phyloP scores from a whole-genome alignment of 2,329 filamentous ascomycete genomes.

The Uncinocarpus reesii region DNA sequence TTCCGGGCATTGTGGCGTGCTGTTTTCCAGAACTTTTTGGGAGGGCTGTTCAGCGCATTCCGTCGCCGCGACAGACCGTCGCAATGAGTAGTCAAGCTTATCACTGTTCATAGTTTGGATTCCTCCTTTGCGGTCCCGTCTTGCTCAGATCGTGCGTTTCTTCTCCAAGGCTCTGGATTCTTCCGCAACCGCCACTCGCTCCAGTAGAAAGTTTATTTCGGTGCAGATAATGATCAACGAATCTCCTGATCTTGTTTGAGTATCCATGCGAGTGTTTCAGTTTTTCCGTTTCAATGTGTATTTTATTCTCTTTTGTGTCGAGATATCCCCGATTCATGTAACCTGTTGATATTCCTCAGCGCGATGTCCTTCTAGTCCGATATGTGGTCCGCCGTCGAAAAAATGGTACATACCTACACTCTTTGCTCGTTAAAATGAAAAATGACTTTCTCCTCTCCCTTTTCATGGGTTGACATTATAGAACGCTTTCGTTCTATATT shows the following conservation, averaged over 20 bases:
- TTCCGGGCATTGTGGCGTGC: conserved; percentile 33
- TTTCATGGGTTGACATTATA: neutral
- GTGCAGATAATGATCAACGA: conserved; percentile 5
- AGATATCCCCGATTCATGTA: conserved; percentile 9
- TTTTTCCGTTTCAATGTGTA: conserved; percentile 1
- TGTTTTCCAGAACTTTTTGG: conserved; percentile 34
- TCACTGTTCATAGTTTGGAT: neutral
- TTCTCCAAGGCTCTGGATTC: neutral
- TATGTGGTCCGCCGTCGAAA: conserved; percentile 3
- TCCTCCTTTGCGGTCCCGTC: neutral
- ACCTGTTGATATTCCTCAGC: conserved; percentile 2
- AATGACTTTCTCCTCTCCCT: conserved; percentile 3
- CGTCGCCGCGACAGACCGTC: conserved; percentile 27
- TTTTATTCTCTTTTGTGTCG: conserved; percentile 6
- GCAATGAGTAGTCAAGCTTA: conserved; percentile 22
- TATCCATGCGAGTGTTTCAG: neutral
- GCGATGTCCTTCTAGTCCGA: conserved; percentile 3
- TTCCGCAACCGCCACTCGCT: neutral
- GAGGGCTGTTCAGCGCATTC: conserved; percentile 32
- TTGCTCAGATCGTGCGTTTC: neutral
- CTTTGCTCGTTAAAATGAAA: neutral
- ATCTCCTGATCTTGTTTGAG: conserved; percentile 4
- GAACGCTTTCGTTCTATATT: conserved; percentile 11
- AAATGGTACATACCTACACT: conserved; percentile 5
- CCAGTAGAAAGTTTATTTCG: neutral